Base-by-base conservation (phyloP, 768 basidiomycete species). In the Lentinula raphanica region DNA sequence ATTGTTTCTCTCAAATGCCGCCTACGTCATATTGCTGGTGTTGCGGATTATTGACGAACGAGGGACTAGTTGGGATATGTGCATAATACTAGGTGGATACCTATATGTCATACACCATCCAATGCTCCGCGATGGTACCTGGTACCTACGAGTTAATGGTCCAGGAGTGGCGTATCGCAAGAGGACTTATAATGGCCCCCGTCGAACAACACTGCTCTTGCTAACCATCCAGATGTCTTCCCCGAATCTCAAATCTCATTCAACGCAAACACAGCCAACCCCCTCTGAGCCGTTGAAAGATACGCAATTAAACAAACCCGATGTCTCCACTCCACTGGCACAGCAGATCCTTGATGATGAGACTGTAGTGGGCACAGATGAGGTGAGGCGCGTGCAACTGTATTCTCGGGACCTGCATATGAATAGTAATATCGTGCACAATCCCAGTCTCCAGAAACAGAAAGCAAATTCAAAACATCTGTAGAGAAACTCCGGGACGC, bases 321-420 rank as follows among this genome's bases (percentile, higher is more conserved):
- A 53, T 25, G 17, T 53, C 13, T 36, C 51, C 15, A 23, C 40
- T 40, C 51, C 51, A 17, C 29, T n/a, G n/a, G n/a, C 36, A 53
- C 21, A 53, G 25, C 35, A 53, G 23, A 23, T 36, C 8, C 36
- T 53, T 39, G 51, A 53, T 23, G 51, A 53, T 13, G 35, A 53
- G 39, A 53, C 51, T 38, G 25, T 53, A 17, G 51, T 53, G 39
- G 35, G 49, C n/a, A 50, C 49, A n/a, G 49, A 50, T 25, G 49
- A 50, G 19, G 49, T 50, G 21, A 50, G 23, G 0, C 13, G 23
- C 48, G 13, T 13, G 1, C 25, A 23, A 11, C n/a, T n/a, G n/a
- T n/a, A n/a, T n/a, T n/a, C 27, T 46, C 19, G 0, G 3, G 12
- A n/a, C n/a, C 21, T 23, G 21, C n/a, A 15, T 28, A 3, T 15